Conservation (phyloP, 202 grass and related monocot species). For the Panicum hallii region DNA sequence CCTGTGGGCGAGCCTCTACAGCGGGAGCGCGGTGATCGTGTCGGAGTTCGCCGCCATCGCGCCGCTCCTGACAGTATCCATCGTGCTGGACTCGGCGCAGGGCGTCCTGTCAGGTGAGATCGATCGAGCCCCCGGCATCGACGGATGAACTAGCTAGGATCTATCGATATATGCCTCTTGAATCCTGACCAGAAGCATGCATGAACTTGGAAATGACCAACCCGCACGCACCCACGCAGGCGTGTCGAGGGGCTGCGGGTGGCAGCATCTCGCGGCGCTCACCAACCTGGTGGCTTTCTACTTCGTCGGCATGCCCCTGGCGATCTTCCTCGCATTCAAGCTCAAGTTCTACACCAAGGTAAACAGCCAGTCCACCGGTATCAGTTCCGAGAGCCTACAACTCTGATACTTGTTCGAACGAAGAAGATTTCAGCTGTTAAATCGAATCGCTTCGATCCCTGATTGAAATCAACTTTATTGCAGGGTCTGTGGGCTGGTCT, state of each 20-base stretch:
- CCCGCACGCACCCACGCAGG: neutral
- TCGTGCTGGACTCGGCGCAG: slow-evolving; percentile 83
- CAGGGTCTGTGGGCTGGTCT: slow-evolving; percentile 70
- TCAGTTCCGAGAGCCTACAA: neutral
- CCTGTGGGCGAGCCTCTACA: slow-evolving; percentile 73
- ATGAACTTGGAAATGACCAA: too few species aligned
- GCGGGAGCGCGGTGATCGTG: slow-evolving; percentile 56
- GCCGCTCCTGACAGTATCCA: slow-evolving; percentile 61
- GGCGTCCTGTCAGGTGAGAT: slow-evolving; percentile 69
- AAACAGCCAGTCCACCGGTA: neutral
- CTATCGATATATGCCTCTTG: too few species aligned
- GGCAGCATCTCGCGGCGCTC: slow-evolving; percentile 81
- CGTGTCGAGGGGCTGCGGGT: slow-evolving; percentile 83
- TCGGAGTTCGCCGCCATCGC: slow-evolving; percentile 65
- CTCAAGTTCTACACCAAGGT: slow-evolving; percentile 55
- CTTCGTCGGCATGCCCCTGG: slow-evolving; percentile 71
- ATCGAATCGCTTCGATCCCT: neutral
- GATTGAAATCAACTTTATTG: neutral
- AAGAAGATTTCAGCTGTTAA: too few species aligned
- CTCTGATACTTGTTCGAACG: too few species aligned
- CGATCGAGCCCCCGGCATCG: too few species aligned
- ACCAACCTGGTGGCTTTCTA: slow-evolving; percentile 93
- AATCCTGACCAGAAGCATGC: too few species aligned
- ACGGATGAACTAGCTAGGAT: too few species aligned
- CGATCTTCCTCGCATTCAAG: slow-evolving; percentile 78